Evolutionary conservation across 2,329 filamentous ascomycete genomes (phyloP), one percentile per base, ranked within the genome.

Genomic region (Colletotrichum tanaceti): DNA sequence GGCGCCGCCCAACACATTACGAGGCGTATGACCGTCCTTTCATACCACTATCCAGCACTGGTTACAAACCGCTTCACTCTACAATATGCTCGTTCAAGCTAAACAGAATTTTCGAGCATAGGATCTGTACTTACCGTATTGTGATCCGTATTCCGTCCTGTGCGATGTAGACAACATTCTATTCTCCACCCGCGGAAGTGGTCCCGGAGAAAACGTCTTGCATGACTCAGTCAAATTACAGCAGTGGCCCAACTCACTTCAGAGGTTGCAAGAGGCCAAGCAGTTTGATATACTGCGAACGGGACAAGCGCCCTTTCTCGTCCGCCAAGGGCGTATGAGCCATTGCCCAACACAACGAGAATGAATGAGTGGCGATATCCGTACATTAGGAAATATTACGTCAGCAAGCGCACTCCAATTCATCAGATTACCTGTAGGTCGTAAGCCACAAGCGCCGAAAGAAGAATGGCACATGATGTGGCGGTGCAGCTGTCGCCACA

Each of bases 21-120:
- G n/a, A n/a, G n/a, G 24, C 58, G 10, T 43, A 22, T 46, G 24
- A 32, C 41, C 28, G 35, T 20, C 38, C 44, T 43, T 9, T 24
- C 9, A 28, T 58, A 44, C 59, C 64, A 67, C 52, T 46, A 46
- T 58, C 52, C 52, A 52, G 28, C 50, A 41, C 38, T 32, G 9
- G 9, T 32, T 4, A 18, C n/a, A 10, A 39, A 13, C 10, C 24
- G 11, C 44, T 28, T 44, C 59, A 55, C 28, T 32, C n/a, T 22
- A 20, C 13, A 52, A 28, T 52, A 9, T 52, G 50, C 24, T n/a
- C 43, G 50, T 50, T 38, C 28, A 39, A 57, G 43, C 52, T 44
- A n/a, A 32, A 57, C 58, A 57, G 43, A 67, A 39, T 43, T 53
- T 63, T 38, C 28, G 2, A 13, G 28, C 28, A 52, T 32, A 32